Conservation (phyloP, 148 eudicot species). For the Rhododendron griersonianum region DNA sequence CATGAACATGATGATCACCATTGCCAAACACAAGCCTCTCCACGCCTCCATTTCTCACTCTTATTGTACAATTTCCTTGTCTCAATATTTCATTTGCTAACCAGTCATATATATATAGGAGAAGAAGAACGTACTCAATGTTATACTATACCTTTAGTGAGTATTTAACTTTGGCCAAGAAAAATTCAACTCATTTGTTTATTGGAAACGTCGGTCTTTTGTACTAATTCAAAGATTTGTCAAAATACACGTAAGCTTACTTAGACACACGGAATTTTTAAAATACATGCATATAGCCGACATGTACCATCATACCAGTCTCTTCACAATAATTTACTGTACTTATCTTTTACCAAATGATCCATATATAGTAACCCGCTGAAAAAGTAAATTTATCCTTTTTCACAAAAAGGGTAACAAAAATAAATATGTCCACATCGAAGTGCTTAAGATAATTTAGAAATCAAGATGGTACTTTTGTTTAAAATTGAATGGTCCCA, state of each 20-base stretch:
- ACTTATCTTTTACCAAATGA: neutral
- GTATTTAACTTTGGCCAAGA: neutral
- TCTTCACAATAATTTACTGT: neutral
- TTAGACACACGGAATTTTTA: neutral
- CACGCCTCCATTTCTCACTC: constrained; percentile 23
- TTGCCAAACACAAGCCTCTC: constrained; percentile 21
- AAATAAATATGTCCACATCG: neutral
- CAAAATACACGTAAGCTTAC: neutral
- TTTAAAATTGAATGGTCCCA: neutral
- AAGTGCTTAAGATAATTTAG: neutral
- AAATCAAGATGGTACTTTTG: neutral
- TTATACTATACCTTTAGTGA: neutral
- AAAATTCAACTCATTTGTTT: neutral
- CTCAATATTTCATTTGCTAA: neutral
- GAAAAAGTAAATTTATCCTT: neutral
- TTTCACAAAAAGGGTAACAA: neutral
- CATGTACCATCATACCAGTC: neutral
- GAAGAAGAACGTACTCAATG: neutral
- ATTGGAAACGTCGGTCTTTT: neutral
- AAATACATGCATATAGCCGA: neutral
- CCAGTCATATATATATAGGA: neutral
- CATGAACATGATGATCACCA: constrained; percentile 18
- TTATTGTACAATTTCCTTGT: neutral
- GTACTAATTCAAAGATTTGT: no score
- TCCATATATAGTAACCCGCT: neutral